Base-by-base conservation (phyloP, 169 alveolate species). In the Plasmodium inui region DNA sequence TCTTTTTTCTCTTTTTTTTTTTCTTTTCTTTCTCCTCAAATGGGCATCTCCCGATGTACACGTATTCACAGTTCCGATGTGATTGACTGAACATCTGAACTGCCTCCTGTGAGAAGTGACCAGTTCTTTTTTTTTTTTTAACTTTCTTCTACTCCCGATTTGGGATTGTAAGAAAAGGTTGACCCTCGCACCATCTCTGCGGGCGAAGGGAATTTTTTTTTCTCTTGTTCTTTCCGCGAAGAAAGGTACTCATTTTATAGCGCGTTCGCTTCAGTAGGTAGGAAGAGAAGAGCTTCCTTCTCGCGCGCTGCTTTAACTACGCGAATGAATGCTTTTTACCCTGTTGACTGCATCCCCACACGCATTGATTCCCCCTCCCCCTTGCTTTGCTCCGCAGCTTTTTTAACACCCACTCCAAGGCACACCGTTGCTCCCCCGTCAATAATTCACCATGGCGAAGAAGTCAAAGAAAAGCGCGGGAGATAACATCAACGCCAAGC, bases 401-500 rank as follows among this genome's bases (percentile, higher is more conserved):
- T 50, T 50, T 50, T 50, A 50, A 50, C 12, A 50, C 61, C 61
- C 61, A 50, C 61, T 12, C 44, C 44, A 37, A 37, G 44, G 1
- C 44, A 6, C 44, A 2, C 5, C 5, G 44, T 3, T 3, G 39
- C 39, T 3, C 19, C 46, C 32, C n/a, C 67, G 3, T 55, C 41
- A 17, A 26, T 1, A 55, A 44, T 32, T 50, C 71, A 97, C 94
- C 79, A 97, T 98, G 98, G 98, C 96, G 80, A 98, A 98, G 96
- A 96, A 98, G 82, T 96, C 98, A 92, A 95, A 98, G 83, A 92
- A 96, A 61, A 98, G 97, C 94, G 98, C 98, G 79, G 96, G 97
- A 22, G 99, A 99, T 93, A 98, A 98, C 97, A 98, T 99, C 94
- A 98, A 98, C 98, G 95, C 98, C 84, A 98, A 98, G 95, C 97